Conservation (phyloP, 768 basidiomycete species). For the Russula sp. region DNA sequence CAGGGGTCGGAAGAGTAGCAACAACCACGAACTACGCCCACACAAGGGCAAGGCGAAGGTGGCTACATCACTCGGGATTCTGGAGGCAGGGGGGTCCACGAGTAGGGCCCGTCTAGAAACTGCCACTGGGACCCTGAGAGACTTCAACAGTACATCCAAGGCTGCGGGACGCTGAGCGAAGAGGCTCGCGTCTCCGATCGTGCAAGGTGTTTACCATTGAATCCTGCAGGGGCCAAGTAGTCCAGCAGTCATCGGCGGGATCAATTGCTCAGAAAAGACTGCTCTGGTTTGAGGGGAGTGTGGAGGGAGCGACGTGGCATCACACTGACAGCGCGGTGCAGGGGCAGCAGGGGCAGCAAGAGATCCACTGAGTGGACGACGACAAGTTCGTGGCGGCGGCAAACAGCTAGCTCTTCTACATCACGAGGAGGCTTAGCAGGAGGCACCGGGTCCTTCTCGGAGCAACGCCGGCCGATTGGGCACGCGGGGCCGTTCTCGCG, state of each 20-base stretch:
- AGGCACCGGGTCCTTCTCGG: background rate
- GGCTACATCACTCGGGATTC: background rate
- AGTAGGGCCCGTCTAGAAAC: background rate
- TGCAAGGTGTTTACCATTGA: background rate
- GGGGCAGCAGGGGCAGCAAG: background rate
- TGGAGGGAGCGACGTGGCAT: background rate
- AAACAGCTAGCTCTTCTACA: background rate
- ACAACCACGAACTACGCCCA: no score
- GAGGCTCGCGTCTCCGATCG: conserved; percentile 1
- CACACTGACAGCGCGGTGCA: background rate
- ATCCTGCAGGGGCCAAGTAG: background rate
- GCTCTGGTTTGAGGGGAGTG: background rate
- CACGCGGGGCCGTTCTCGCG: background rate
- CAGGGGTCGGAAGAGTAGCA: no score
- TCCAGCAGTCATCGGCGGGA: background rate
- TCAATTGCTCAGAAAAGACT: background rate
- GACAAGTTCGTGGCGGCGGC: no score
- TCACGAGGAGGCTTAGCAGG: background rate
- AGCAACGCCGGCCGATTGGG: background rate
- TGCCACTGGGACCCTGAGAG: background rate
- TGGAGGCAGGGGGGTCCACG: no score
- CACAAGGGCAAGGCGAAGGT: background rate
- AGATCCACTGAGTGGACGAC: background rate
- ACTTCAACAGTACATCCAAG: no score
- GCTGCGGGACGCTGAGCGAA: background rate